Conservation (phyloP, 192 early-diverging fungal genomes). For the Backusella mclennaniae region DNA sequence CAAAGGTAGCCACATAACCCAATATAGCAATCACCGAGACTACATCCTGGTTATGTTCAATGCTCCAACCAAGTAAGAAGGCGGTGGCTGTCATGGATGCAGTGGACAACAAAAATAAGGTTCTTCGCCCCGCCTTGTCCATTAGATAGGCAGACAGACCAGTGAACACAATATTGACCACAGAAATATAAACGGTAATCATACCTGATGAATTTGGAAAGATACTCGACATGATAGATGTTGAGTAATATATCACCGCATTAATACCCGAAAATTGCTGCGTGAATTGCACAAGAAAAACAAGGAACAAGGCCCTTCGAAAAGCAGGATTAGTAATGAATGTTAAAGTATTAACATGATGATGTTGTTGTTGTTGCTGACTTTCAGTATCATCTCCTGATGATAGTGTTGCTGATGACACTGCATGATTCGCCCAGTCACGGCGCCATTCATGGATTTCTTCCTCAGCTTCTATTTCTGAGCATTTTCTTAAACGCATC, state of each 20-base stretch:
- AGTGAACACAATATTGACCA: slow-evolving; percentile 73
- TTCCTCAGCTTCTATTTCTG: slow-evolving; percentile 43
- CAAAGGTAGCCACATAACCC: slow-evolving; percentile 77
- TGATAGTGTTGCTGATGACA: slow-evolving; percentile 15
- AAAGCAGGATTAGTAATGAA: slow-evolving; percentile 50
- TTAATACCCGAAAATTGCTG: slow-evolving; percentile 94
- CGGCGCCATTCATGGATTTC: slow-evolving; percentile 53
- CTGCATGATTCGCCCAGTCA: slow-evolving; percentile 28
- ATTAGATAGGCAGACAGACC: slow-evolving; percentile 70
- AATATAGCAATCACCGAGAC: slow-evolving; percentile 63
- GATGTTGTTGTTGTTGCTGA: neutral
- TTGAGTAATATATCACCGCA: slow-evolving; percentile 86
- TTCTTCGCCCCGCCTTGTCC: slow-evolving; percentile 73
- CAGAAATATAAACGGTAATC: slow-evolving; percentile 78
- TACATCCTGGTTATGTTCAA: slow-evolving; percentile 28
- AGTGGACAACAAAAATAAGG: slow-evolving; percentile 62
- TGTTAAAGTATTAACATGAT: slow-evolving; percentile 34
- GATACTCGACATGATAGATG: slow-evolving; percentile 63
- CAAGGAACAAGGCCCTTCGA: slow-evolving; percentile 61
- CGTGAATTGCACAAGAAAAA: slow-evolving; percentile 67
- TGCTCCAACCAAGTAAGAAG: slow-evolving; percentile 57
- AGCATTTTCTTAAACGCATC: slow-evolving; percentile 47
- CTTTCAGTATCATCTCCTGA: neutral
- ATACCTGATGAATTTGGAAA: slow-evolving; percentile 62
- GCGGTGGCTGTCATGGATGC: slow-evolving; percentile 57